Base-by-base conservation (phyloP, 1,139 yeast species). In the Eremothecium cymbalariae region DNA sequence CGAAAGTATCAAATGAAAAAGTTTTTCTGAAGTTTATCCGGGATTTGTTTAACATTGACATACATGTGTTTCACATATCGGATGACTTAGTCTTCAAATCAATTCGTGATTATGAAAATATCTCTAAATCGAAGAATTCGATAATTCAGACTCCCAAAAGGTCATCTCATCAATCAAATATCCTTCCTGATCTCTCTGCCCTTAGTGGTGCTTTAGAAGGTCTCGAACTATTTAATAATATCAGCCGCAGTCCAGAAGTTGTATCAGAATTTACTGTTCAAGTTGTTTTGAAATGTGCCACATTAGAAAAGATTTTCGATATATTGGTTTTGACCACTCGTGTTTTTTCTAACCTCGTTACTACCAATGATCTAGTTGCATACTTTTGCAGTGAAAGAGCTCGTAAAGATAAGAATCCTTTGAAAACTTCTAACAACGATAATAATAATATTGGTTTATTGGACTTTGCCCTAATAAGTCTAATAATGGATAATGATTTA, bases 251-350 rank as follows among this genome's bases (percentile, higher is more conserved):
- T 3, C 31, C 58, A 11, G 55, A 46, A 28, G 46, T 59, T 1
- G 42, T 60, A 22, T 47, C 53, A 18, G 60, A 57, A 32, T 54
- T 65, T 4, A 31, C 54, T 9, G 46, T 65, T 16, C 55, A 61
- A 34, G 75, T 72, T 7, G 77, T 70, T 6, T 62, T 74, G 27
- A 76, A 75, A 46, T 72, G 82, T 8, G 82, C 79, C 2, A 67
- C 76, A 5, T 53, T 77, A 35, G 79, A 75, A 8, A 68, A 74
- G 40, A 59, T 78, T 39, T 64, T 77, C 26, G 85, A 78, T 52
- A 63, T 78, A 17, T 55, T 78, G 34, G 82, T 78, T 3, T 54
- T 78, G 19, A 79, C 82, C 0, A 70, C 77, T 2, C 67, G 72
- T 25, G 70, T 74, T 15, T 77, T 78, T 49, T 70, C 74, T 2